These are phyloP conservation scores for Rubroboletus satanas DNA, from an alignment of 768 basidiomycete genomes.

Conservation along the genomic window DNA sequence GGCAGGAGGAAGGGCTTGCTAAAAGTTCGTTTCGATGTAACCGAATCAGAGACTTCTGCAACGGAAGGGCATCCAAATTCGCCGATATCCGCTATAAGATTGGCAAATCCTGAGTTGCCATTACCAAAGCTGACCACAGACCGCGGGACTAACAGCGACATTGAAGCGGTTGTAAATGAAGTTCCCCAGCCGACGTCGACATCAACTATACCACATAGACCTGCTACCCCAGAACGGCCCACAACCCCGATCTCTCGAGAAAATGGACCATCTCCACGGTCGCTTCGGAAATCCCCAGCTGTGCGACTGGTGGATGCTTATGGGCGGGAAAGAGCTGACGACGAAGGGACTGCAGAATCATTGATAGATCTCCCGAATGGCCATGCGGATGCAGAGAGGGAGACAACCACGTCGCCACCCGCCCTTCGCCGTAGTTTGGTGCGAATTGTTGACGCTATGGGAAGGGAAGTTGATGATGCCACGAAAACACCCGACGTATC, in stretches of 20 bases:
- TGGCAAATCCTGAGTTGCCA: conserved; percentile 22
- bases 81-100: conserved; percentile 27
- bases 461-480: conserved; percentile 47
- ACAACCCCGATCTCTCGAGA: conserved; percentile 27
- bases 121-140: neutral
- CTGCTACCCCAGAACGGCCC: conserved; percentile 22
- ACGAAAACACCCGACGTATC: conserved; percentile 32
- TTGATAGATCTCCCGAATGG: conserved; percentile 2
- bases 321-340: conserved; percentile 44
- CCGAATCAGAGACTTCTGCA: conserved; percentile 32
- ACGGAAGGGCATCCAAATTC: conserved; percentile 26
- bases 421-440: conserved; percentile 39
- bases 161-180: conserved; percentile 5
- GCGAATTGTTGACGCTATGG: conserved; percentile 69
- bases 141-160: conserved; percentile 6
- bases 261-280: conserved; percentile 27
- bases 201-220: conserved; percentile 6
- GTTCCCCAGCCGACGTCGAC: neutral
- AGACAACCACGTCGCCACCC: conserved; percentile 10
- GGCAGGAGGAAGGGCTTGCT: conserved; percentile 51
- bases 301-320: conserved; percentile 72
- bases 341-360: conserved; percentile 5
- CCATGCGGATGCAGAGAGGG: conserved; percentile 18
- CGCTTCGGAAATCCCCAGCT: conserved; percentile 45
- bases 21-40: conserved; percentile 71